A percentile compares a stretch with the other conserved stretches of the same genome.
phyloP scores from a whole-genome alignment of 163 green algal species.

The Chlorella variabilis region DNA sequence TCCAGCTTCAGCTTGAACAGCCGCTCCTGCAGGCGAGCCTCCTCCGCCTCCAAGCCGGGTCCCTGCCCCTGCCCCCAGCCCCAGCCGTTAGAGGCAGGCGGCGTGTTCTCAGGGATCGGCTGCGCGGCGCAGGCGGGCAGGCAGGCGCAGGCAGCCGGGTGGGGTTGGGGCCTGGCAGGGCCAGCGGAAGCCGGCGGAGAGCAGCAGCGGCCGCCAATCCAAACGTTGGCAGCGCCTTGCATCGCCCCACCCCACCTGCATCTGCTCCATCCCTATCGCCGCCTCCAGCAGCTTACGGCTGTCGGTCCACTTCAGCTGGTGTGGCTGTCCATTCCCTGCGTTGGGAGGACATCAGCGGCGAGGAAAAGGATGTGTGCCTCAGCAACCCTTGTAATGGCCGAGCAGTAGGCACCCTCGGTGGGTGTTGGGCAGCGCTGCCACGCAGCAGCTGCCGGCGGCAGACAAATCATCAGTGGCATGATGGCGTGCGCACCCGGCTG shows the following conservation, averaged over 20 bases:
- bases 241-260: slow-evolving; percentile 1
- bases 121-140: neutral
- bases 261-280: slow-evolving; percentile 45
- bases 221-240: too few relatives aligned
- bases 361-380: too few relatives aligned
- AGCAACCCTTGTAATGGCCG: too few relatives aligned
- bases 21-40: slow-evolving; percentile 29
- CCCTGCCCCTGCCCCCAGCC: neutral
- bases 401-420: too few relatives aligned
- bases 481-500: neutral
- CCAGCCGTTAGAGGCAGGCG: neutral
- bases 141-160: neutral
- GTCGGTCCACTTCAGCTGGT: slow-evolving; percentile 50
- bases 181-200: too few relatives aligned
- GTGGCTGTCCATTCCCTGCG: neutral
- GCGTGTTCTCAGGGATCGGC: neutral
- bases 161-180: too few relatives aligned
- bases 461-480: too few relatives aligned
- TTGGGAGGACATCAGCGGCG: neutral
- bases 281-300: slow-evolving; percentile 45
- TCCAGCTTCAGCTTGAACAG: slow-evolving; percentile 61
- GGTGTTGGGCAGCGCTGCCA: too few relatives aligned
- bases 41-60: neutral
- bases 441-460: too few relatives aligned
- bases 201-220: too few relatives aligned